Conservation (phyloP, 2,329 filamentous ascomycete genomes). For the Celoporthe dispersa region DNA sequence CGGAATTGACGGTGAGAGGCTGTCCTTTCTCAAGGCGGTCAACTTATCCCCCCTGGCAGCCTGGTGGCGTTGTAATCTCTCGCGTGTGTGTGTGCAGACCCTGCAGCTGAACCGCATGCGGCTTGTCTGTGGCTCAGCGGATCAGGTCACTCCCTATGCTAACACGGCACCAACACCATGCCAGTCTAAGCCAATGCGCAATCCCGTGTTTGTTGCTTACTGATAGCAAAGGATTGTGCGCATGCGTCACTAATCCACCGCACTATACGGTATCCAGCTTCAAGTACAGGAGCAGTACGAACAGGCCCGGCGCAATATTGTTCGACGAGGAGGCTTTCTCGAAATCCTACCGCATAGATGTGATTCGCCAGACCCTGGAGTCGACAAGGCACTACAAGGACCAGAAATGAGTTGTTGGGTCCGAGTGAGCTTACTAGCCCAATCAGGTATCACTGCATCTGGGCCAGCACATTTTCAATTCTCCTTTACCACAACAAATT, state of each 20-base stretch:
- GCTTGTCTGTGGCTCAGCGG: neutral
- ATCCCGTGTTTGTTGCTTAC: neutral
- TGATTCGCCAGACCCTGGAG: neutral
- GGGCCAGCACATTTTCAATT: neutral
- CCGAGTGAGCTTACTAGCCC: neutral
- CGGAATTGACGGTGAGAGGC: slow-evolving; percentile 4
- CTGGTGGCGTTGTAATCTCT: neutral
- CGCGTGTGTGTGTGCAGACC: neutral
- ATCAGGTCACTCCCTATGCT: neutral
- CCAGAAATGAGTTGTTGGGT: neutral
- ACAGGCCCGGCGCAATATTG: neutral
- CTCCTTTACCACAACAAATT: no score
- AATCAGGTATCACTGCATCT: neutral
- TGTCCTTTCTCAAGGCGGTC: neutral
- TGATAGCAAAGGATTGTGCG: neutral
- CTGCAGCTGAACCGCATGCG: slow-evolving; percentile 10
- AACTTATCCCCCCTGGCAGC: neutral
- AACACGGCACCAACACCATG: neutral
- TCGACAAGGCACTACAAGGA: neutral
- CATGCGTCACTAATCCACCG: neutral
- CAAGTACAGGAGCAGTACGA: neutral
- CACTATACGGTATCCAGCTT: neutral
- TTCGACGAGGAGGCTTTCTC: neutral
- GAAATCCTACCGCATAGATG: neutral
- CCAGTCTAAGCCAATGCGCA: neutral